Evolutionary conservation across 805 yeast species (phyloP).

Genomic region (Wickerhamomyces silvicola): DNA sequence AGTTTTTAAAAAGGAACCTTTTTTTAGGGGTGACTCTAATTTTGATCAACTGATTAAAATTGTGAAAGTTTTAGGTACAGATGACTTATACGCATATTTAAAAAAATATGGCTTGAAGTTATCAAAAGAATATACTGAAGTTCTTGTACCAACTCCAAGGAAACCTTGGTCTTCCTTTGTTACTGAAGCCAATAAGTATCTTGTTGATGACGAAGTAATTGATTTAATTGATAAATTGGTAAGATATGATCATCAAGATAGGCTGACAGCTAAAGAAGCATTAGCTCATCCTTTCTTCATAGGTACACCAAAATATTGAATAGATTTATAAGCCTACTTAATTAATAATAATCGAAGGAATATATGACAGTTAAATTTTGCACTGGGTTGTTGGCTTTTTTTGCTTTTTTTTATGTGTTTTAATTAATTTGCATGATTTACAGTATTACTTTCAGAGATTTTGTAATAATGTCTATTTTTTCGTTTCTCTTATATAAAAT

Average conservation of each 20-base stretch:
- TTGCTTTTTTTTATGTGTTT: background rate
- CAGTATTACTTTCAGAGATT: too few species aligned
- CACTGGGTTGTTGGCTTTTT: too few species aligned
- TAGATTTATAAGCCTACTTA: too few species aligned
- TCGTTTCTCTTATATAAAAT: constrained; percentile 8
- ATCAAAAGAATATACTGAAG: constrained; percentile 70
- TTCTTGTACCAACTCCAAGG: constrained; percentile 63
- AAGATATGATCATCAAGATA: constrained; percentile 81
- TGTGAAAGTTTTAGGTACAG: constrained; percentile 82
- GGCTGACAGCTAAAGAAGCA: constrained; percentile 86
- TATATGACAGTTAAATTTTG: too few species aligned
- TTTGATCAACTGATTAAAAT: constrained; percentile 89
- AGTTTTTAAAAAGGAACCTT: constrained; percentile 85
- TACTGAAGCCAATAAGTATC: constrained; percentile 59
- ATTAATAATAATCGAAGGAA: too few species aligned
- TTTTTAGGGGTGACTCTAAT: constrained; percentile 86
- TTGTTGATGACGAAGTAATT: constrained; percentile 64
- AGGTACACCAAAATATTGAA: constrained; percentile 16
- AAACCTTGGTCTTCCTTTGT: constrained; percentile 85
- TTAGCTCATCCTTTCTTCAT: constrained; percentile 54
- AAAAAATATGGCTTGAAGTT: constrained; percentile 64
- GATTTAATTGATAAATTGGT: constrained; percentile 77
- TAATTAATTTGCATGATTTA: too few species aligned
- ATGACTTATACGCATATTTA: constrained; percentile 63
- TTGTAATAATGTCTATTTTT: too few species aligned